Base-by-base conservation (phyloP, 148 eudicot species). In the Heliamphora exappendiculata region DNA sequence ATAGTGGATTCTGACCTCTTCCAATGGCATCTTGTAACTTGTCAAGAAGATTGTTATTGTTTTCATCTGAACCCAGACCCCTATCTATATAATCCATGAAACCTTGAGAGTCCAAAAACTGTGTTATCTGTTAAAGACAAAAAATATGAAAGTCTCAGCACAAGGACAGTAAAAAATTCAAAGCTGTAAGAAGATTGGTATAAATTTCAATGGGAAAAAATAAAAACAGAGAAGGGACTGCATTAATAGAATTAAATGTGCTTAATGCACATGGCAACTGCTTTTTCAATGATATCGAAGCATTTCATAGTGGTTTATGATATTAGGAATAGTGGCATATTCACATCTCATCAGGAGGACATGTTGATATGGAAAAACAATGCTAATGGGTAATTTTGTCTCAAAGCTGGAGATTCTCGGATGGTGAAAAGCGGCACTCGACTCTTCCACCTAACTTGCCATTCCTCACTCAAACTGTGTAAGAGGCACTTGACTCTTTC, bases 1-100 rank as follows among this genome's bases (percentile, higher is more conserved):
- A 95, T 72, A 85, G 76, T 79, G 94, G 97, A 84, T 92, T 87
- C 82, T 95, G 97, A 69, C 96, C 90, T 87, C 99, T 91, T 76
- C 99, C 99, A 74, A 89, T 85, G 24, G 99, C 97, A 89, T 95
- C 99, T 87, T 95, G 99, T 85, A 95, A 85, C 86, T 89, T 95
- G 84, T 95, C 96, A 80, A 95, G 91, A 84, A 95, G 99, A 80
- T 95, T 95, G 62, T 81, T 86, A 72, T 76, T 80, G 57, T 79
- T 89, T 78, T 85, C 93, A 67, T 89, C 89, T 73, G 89, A 92
- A 36, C 92, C 92, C 63, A 84, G 72, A 80, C 99, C 90, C 82
- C 97, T 92, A 85, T 95, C 99, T 78, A 95, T 85, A 84, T 91
- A 95, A 81, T 92, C 96, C 83, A 92, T 67, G 87, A 95, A 95